Percentiles rank a stretch among this genome's conserved stretches.
phyloP scores from a whole-genome alignment of 2,329 filamentous ascomycete species.

The Cladosporium sp. region DNA sequence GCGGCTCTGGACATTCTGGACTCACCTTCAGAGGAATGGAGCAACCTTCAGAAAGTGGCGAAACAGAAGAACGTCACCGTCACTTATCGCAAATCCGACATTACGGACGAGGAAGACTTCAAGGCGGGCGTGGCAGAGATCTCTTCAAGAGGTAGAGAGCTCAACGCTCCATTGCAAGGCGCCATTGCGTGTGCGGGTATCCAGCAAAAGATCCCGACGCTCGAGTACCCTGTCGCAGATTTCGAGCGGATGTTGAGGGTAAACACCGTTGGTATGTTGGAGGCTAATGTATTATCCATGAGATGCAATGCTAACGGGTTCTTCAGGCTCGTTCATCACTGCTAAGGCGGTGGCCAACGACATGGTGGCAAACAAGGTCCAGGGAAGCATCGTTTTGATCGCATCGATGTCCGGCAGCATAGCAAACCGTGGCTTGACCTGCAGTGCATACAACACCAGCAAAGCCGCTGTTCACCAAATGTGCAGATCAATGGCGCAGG shows the following conservation, averaged over 20 bases:
- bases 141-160: conserved; percentile 2
- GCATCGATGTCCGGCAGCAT: conserved; percentile 36
- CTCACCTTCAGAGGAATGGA: conserved; percentile 8
- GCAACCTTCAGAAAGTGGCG: conserved; percentile 42
- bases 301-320: background rate
- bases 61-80: conserved; percentile 38
- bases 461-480: conserved; percentile 53
- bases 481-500: conserved; percentile 48
- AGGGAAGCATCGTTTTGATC: conserved; percentile 35
- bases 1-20: conserved; percentile 22
- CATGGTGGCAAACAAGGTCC: conserved; percentile 28
- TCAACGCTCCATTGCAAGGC: conserved; percentile 31
- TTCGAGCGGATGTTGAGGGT: conserved; percentile 35
- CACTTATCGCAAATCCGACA: conserved; percentile 13
- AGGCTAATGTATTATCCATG: background rate
- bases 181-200: conserved; percentile 26
- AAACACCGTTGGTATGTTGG: conserved; percentile 23
- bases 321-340: conserved; percentile 32
- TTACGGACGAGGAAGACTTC: conserved; percentile 13
- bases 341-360: conserved; percentile 31
- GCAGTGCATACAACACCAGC: conserved; percentile 49
- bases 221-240: conserved; percentile 30
- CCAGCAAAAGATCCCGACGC: conserved; percentile 25
- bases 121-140: conserved; percentile 7
- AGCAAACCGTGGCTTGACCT: conserved; percentile 42